Evolutionary conservation across 345 rosid genomes (phyloP).

Genomic region (Eucalyptus dawsonii): DNA sequence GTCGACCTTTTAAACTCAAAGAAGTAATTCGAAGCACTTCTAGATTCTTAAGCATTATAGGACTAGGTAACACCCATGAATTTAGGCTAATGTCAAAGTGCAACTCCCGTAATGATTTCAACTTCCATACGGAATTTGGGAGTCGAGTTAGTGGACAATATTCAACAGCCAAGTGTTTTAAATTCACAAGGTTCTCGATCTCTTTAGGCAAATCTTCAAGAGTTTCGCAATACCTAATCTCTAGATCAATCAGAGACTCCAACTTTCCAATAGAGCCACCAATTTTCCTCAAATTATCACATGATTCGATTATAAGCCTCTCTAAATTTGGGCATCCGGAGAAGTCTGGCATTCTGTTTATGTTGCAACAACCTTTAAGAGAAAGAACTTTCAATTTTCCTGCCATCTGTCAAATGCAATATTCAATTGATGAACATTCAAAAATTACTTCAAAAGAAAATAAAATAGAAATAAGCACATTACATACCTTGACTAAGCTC

Average conservation of each 20-base stretch:
- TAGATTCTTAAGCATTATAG: too few relatives aligned
- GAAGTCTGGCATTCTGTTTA: neutral
- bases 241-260: neutral
- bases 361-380: rapidly evolving
- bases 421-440: too few relatives aligned
- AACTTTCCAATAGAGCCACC: neutral
- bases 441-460: too few relatives aligned
- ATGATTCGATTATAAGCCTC: neutral
- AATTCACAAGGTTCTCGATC: neutral
- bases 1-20: too few relatives aligned
- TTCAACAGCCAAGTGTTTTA: neutral
- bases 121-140: neutral
- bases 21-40: too few relatives aligned
- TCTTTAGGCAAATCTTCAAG: neutral
- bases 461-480: too few relatives aligned
- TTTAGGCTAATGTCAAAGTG: neutral
- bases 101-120: neutral
- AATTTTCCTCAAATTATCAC: neutral
- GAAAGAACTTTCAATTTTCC: neutral
- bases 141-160: rapidly evolving
- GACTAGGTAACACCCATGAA: too few relatives aligned
- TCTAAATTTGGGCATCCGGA: neutral
- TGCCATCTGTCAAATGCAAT: neutral
- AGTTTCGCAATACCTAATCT: rapidly evolving
- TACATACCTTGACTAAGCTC: too few relatives aligned